Percentiles rank a stretch among this genome's conserved stretches.
Conservation (phyloP, 2,329 filamentous ascomycete species). For the Macrophomina pseudophaseolina region DNA sequence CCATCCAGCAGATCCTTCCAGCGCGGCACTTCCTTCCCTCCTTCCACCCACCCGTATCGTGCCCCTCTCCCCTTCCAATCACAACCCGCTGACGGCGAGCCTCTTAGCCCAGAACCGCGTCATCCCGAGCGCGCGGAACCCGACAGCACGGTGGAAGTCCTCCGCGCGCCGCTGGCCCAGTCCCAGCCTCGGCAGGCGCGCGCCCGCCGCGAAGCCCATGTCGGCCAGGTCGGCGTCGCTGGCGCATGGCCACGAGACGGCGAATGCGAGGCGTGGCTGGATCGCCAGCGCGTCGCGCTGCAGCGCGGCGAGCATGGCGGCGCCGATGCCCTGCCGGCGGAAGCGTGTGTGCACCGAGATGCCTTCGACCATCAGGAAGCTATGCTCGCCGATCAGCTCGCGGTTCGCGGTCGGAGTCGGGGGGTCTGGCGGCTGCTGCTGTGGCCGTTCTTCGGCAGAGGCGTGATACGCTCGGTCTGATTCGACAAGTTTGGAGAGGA, state of each 20-base stretch:
- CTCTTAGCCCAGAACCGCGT: slow-evolving; percentile 3
- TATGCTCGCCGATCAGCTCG: slow-evolving; percentile 11
- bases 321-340: slow-evolving; percentile 10
- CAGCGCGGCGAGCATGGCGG: not conserved
- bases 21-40: not conserved
- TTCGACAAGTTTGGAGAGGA: not conserved
- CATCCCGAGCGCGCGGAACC: slow-evolving; percentile 2
- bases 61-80: not conserved
- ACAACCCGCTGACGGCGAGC: not conserved
- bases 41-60: no score
- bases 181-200: not conserved
- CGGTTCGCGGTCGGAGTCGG: not conserved
- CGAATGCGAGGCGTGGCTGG: not conserved
- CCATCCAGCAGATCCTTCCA: slow-evolving; percentile 1
- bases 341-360: not conserved
- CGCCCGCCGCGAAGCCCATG: not conserved
- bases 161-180: slow-evolving; percentile 1
- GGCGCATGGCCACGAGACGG: slow-evolving; percentile 11
- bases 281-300: not conserved
- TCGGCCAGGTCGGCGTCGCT: slow-evolving; percentile 3
- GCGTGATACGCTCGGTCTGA: no score
- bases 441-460: no score
- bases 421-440: no score
- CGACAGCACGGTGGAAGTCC: slow-evolving; percentile 1
- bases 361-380: slow-evolving; percentile 8